Percentiles rank a stretch among this genome's conserved stretches.
Conservation (phyloP, 2,329 filamentous ascomycete genomes). For the Spiromastix sp. region DNA sequence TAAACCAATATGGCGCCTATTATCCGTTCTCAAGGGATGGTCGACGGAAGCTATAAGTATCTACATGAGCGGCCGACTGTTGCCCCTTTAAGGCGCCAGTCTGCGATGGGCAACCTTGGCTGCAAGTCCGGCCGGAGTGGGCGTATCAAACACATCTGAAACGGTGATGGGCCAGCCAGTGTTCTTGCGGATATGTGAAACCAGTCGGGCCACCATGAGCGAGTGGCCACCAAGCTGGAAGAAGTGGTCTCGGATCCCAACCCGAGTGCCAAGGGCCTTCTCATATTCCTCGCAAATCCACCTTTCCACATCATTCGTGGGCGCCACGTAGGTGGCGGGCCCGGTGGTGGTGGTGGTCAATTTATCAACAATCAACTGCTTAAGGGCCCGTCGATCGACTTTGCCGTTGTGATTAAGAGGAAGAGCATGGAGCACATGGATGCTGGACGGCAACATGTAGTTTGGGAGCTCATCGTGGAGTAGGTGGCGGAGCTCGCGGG, state of each 20-base stretch:
- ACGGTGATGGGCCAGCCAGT: not conserved
- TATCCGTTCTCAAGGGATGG: too few species aligned
- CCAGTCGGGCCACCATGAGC: not conserved
- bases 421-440: not conserved
- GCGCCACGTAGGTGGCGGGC: not conserved
- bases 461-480: not conserved
- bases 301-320: not conserved
- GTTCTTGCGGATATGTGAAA: not conserved
- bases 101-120: constrained; percentile 1
- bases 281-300: constrained; percentile 1
- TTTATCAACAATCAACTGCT: not conserved
- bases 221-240: constrained; percentile 3
- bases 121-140: not conserved
- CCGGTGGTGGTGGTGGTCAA: not conserved
- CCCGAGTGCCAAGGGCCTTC: not conserved
- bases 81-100: too few species aligned
- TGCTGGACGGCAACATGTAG: not conserved
- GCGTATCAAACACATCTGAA: constrained; percentile 1
- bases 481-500: too few species aligned
- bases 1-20: too few species aligned
- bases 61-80: too few species aligned
- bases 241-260: constrained; percentile 1
- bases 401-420: not conserved
- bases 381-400: constrained; percentile 1
- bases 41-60: too few species aligned